A percentile compares a stretch with the other conserved stretches of the same genome.
Conservation (phyloP, 495 filamentous ascomycete species). For the Neurospora sublineolata region DNA sequence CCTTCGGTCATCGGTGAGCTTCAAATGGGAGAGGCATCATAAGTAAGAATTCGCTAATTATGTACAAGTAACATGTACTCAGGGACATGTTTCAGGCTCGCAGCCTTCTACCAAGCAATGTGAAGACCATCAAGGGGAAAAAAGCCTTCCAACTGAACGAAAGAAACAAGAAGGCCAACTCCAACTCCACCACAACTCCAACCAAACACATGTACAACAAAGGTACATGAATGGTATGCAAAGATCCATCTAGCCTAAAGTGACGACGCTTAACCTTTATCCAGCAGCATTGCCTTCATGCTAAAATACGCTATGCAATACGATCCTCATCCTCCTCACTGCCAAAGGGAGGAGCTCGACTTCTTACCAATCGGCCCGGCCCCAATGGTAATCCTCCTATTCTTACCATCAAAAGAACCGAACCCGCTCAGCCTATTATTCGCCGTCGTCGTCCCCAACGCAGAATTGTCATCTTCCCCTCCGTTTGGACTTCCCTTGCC, state of each 20-base stretch:
- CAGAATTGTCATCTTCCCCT: neutral
- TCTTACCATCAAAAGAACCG: conserved; percentile 11
- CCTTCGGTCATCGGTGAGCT: neutral
- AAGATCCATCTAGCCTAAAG: neutral
- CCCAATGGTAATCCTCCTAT: conserved; percentile 25
- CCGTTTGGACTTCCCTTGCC: neutral
- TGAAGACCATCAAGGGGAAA: neutral
- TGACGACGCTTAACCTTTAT: neutral
- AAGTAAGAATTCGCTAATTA: neutral
- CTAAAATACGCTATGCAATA: neutral
- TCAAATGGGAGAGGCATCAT: neutral
- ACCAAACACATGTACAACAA: neutral
- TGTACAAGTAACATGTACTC: neutral
- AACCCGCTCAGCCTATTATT: neutral
- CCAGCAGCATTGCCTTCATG: neutral
- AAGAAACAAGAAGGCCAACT: neutral
- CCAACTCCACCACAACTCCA: neutral
- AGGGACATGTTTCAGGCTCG: neutral
- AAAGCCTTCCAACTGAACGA: neutral
- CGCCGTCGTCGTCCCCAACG: neutral
- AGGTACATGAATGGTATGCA: neutral
- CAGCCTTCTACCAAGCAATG: neutral
- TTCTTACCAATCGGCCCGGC: neutral
- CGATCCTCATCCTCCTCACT: neutral
- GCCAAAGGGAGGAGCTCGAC: neutral